phyloP scores from a whole-genome alignment of 768 basidiomycete species.

The Flagelloscypha sp. region DNA sequence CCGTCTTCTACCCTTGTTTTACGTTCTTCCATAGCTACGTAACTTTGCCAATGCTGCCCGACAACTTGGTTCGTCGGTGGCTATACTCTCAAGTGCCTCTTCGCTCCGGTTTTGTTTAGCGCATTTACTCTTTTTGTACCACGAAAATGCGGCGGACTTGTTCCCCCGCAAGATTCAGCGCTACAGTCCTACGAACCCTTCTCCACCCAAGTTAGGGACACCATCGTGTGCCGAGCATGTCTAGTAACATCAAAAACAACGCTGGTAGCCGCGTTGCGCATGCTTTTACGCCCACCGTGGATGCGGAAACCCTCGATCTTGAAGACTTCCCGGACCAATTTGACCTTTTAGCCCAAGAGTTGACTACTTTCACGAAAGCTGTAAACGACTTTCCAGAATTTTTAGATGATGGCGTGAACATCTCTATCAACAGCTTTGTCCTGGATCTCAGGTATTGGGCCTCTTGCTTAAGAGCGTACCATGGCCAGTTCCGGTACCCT shows the following conservation, averaged over 20 bases:
- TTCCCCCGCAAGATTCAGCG: slow-evolving; percentile 56
- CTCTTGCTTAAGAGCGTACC: slow-evolving; percentile 58
- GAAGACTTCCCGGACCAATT: slow-evolving; percentile 64
- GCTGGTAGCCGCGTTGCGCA: slow-evolving; percentile 29
- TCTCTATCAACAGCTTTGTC: slow-evolving; percentile 59
- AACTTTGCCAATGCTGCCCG: slow-evolving; percentile 72
- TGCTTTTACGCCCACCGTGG: slow-evolving; percentile 42
- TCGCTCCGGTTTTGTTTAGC: slow-evolving; percentile 63
- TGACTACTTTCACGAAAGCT: slow-evolving; percentile 59
- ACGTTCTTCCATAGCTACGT: slow-evolving; percentile 41
- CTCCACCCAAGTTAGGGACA: slow-evolving; percentile 17
- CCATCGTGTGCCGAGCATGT: slow-evolving; percentile 23
- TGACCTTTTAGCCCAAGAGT: slow-evolving; percentile 52
- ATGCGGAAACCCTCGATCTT: slow-evolving; percentile 50
- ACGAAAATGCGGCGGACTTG: slow-evolving; percentile 68
- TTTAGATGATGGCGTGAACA: slow-evolving; percentile 64
- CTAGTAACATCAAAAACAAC: slow-evolving; percentile 25
- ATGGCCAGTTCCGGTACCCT: slow-evolving; percentile 63
- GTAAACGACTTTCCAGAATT: slow-evolving; percentile 78
- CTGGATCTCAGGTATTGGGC: slow-evolving; percentile 75
- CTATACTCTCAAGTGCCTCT: slow-evolving; percentile 66
- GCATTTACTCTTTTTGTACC: slow-evolving; percentile 62
- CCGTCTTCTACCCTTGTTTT: slow-evolving; percentile 2
- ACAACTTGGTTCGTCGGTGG: slow-evolving; percentile 70
- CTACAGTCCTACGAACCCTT: slow-evolving; percentile 30